Evolutionary conservation across 371 early-diverging fungal genomes (phyloP), one percentile per base, ranked within the genome.

Genomic region (Cokeromyces recurvatus): DNA sequence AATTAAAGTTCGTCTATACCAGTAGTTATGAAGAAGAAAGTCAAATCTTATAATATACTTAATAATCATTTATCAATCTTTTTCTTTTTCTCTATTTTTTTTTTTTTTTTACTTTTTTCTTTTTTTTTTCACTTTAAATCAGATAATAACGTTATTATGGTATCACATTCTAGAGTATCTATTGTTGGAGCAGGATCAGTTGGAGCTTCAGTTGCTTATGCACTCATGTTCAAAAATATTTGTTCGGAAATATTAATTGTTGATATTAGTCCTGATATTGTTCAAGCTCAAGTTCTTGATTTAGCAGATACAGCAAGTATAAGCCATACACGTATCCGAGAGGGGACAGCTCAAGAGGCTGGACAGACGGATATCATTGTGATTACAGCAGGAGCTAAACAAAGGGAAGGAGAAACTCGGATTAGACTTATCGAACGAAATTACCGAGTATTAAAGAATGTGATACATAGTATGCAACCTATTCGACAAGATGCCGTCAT

Each of bases 321-420:
- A 48, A 72, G 82, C 34, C 70, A 74, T 22, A 82, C 88, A 20
- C 59, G 61, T 15, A 75, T 90, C 36, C 79, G 79, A 24, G 66
- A 53, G 29, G 89, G 68, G 6, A 61, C 79, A 14, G 57, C 62
- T 36, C 51, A 82, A 56, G 90, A 92, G 45, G 90, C 88, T 2
- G 91, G 92, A 9, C 86, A 90, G 55, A 74, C 78, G 15, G 91
- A 93, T 53, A 82, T 93, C 25, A 86, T 93, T 51, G 79, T 93
- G 38, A 69, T 92, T 43, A 90, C 92, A 12, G 93, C 94, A 1
- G 94, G 94, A 27, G 93, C 93, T 11, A 88, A 90, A 38, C 93
- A 93, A 55, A 70, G 75, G 32, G 84, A 82, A 0, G 83, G 79
- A 16, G 93, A 93, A 60, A 75, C 86, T 4, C 81, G 91, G 35